Percentiles rank a stretch among this genome's conserved stretches.
Evolutionary conservation across 2,329 filamentous ascomycete genomes (phyloP).

Genomic region (Plenodomus lindquistii): DNA sequence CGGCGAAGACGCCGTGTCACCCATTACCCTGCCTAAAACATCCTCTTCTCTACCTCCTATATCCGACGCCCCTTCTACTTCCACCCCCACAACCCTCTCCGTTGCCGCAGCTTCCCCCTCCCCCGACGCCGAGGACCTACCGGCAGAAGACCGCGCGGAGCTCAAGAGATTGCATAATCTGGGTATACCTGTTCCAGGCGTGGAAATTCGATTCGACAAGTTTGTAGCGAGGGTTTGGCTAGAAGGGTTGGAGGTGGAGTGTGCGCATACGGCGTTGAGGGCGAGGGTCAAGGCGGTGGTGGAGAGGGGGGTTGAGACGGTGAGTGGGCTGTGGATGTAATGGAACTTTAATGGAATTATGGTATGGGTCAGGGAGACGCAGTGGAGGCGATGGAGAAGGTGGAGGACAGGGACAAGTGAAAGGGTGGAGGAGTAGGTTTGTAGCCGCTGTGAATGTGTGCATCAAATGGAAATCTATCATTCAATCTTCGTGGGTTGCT

Average conservation of each 20-base stretch:
- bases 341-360: too few relatives aligned
- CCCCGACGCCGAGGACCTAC: constrained; percentile 6
- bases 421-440: too few relatives aligned
- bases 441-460: too few relatives aligned
- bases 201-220: constrained; percentile 86
- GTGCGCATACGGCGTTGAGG: constrained; percentile 73
- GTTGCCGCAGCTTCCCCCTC: constrained; percentile 4
- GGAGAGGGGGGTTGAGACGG: constrained; percentile 85
- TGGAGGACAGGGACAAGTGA: too few relatives aligned
- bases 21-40: constrained; percentile 69
- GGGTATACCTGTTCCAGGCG: constrained; percentile 87
- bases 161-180: constrained; percentile 77
- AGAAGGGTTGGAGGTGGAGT: constrained; percentile 89
- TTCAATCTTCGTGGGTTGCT: too few relatives aligned
- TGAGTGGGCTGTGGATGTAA: constrained; percentile 48
- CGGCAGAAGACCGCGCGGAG: constrained; percentile 54
- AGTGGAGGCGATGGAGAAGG: too few relatives aligned
- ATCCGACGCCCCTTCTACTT: neutral
- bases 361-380: too few relatives aligned
- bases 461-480: too few relatives aligned
- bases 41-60: constrained; percentile 38
- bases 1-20: constrained; percentile 77
- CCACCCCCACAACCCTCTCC: constrained; percentile 12
- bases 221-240: constrained; percentile 88
- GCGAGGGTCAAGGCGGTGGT: constrained; percentile 88